Conservation (phyloP, 805 yeast genomes). For the Isabelozyma pseudorhagii region DNA sequence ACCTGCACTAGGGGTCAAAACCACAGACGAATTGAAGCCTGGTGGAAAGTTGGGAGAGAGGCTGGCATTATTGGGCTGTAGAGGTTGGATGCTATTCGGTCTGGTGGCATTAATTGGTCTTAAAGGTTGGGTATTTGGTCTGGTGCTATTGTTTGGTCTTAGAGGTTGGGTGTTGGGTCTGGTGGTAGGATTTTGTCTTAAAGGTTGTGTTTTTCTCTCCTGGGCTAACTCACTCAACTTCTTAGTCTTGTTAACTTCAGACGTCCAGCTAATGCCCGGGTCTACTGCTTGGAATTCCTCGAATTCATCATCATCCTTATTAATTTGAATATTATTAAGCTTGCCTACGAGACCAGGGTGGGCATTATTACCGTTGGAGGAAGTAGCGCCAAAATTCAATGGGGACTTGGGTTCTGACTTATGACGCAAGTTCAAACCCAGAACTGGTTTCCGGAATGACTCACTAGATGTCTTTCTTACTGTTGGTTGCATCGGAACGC, state of each 20-base stretch:
- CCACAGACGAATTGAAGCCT: constrained; percentile 24
- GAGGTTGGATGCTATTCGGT: not conserved
- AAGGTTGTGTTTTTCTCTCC: not conserved
- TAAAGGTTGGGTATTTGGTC: not conserved
- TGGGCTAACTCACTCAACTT: not conserved
- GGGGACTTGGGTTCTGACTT: constrained; percentile 1
- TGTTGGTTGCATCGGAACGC: constrained; percentile 2
- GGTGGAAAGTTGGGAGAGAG: constrained; percentile 23
- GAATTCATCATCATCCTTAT: constrained; percentile 16
- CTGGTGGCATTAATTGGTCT: not conserved
- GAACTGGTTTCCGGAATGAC: not conserved
- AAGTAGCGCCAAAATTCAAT: constrained; percentile 24
- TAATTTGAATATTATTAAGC: not conserved
- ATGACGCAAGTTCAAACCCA: constrained; percentile 1
- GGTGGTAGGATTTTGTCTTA: not conserved
- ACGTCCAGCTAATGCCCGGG: constrained; percentile 12
- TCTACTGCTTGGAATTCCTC: constrained; percentile 23
- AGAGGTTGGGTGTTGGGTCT: not conserved
- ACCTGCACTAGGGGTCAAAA: constrained; percentile 23
- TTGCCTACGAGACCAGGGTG: not conserved
- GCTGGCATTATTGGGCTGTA: not conserved
- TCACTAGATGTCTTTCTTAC: not conserved
- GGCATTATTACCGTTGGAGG: not conserved
- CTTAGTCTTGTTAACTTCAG: constrained; percentile 4
- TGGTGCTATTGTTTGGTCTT: not conserved